Base-by-base conservation (phyloP, 352 stramenopile genomes). In the Globisporangium okanoganense region DNA sequence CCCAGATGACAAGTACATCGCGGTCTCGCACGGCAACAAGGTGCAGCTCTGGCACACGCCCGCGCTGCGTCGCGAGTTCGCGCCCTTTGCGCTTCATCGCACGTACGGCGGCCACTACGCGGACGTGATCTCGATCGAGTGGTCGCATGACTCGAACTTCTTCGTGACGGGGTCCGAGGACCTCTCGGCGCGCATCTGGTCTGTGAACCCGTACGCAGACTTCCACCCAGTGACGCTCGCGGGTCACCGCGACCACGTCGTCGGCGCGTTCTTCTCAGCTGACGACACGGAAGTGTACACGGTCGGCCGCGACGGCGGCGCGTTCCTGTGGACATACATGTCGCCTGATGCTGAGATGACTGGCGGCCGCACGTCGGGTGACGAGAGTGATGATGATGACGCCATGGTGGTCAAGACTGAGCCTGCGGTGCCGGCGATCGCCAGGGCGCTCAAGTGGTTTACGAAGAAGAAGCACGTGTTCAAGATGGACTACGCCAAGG, bases 41-140 rank as follows among this genome's bases (percentile, higher is more conserved):
- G 75, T 98, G 55, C 85, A 98, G 66, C 67, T 98, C 5, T 98
- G 93, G 93, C 69, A 75, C 58, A 95, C 91, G 13, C 93, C 93
- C 0, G 82, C 78, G 0, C 63, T 95, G 20, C 69, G 88, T 25
- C 89, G 93, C 54, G 88, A 97, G 69, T 97, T 98, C 60, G 86
- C 92, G 59, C 94, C 94, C 0, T 90, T 98, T 55, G 83, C 89
- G 51, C 73, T 97, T 59, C 85, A 97, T 61, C 82, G 87, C 53
- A 94, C 86, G 47, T 97, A 94, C 57, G 83, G 76, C 25, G 90
- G 92, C 24, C 88, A 97, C 71, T 94, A 96, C 64, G 94, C 78
- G 20, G 88, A 97, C 41, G 79, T 98, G 8, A 67, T 92, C 22
- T 89, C 79, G 57, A 67, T 97, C 55, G 84, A 85, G 31, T 97